A percentile compares a stretch with the other conserved stretches of the same genome.
Evolutionary conservation across 306 rosid species (phyloP).

Genomic region (Abrus precatorius): DNA sequence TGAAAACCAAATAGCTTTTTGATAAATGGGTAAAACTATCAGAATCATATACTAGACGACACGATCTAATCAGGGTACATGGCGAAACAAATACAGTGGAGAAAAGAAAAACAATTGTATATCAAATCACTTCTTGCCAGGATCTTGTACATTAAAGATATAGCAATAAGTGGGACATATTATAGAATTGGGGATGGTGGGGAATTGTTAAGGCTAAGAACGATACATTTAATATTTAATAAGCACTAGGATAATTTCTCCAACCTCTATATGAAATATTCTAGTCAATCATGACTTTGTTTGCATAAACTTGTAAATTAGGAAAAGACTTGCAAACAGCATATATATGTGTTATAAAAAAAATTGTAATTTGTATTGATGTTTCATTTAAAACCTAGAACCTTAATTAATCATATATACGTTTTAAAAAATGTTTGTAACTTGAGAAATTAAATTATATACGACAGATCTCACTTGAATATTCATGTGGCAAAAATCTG

Average conservation of each 20-base stretch:
- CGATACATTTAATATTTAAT: slow-evolving; percentile 36
- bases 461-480: slow-evolving; percentile 53
- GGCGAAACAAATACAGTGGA: slow-evolving; percentile 43
- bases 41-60: slow-evolving; percentile 58
- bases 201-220: slow-evolving; percentile 35
- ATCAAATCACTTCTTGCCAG: slow-evolving; percentile 45
- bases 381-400: slow-evolving; percentile 54
- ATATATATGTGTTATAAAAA: slow-evolving; percentile 33
- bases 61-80: slow-evolving; percentile 63
- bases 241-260: slow-evolving; percentile 33
- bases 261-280: slow-evolving; percentile 55
- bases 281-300: slow-evolving; percentile 56
- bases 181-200: slow-evolving; percentile 47
- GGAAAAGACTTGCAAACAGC: slow-evolving; percentile 46
- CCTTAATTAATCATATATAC: slow-evolving; percentile 47
- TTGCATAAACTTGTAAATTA: slow-evolving; percentile 28
- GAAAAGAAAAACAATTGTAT: slow-evolving; percentile 28
- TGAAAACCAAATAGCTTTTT: slow-evolving; percentile 43
- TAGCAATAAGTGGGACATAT: slow-evolving; percentile 49
- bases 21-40: slow-evolving; percentile 52
- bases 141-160: slow-evolving; percentile 48
- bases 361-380: slow-evolving; percentile 40
- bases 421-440: slow-evolving; percentile 20
- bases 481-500: slow-evolving; percentile 56
- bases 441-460: slow-evolving; percentile 44